Evolutionary conservation across 2,329 filamentous ascomycete genomes (phyloP), one percentile per base, ranked within the genome.

Genomic region (Ophiostoma novo-ulmi): DNA sequence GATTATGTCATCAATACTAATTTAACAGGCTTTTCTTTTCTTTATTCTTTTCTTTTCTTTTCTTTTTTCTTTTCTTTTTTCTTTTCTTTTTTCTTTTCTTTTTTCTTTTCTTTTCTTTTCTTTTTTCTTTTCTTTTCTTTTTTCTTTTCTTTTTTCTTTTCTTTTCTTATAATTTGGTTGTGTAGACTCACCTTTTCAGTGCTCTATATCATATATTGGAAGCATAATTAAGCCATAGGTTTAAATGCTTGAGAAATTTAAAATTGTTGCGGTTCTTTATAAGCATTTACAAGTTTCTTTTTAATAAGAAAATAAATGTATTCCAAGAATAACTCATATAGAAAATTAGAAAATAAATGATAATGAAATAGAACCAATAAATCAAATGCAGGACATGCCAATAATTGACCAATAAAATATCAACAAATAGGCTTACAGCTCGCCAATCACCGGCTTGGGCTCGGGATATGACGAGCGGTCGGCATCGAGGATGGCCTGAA

Each of bases 401-500:
- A 17, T 26, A 4, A 10, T 26, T 31, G 2, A 31, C 5, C 10
- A 13, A 13, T 5, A 22, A 26, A 58, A 58, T 31, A 26, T 14
- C n/a, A 5, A 3, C 20, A 58, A 58, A 58, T 26, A 26, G 3
- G 6, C 48, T n/a, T 67, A 67, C 38, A 67, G 36, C 39, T 67
- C 65, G 22, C 39, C 65, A 20, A 48, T 31, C n/a, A 48, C 39
- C 4, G 58, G n/a, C 26, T 41, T 48, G n/a, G 39, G 65, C 65
- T 67, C 13, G 22, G 65, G 22, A 65, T 65, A 39, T n/a, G 63
- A 36, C 20, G 63, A 22, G 22, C 65, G 65, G 39, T 67, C 65
- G 65, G 65, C 38, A 20, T 73, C 70, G 41, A 74, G 70, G 8
- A 65, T 66, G 1, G 72, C 72, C 70, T 73, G 70, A 13, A 75